A percentile compares a stretch with the other conserved stretches of the same genome.
phyloP scores from a whole-genome alignment of 1,284 basidiomycete species.

The Apiotrichum porosum region DNA sequence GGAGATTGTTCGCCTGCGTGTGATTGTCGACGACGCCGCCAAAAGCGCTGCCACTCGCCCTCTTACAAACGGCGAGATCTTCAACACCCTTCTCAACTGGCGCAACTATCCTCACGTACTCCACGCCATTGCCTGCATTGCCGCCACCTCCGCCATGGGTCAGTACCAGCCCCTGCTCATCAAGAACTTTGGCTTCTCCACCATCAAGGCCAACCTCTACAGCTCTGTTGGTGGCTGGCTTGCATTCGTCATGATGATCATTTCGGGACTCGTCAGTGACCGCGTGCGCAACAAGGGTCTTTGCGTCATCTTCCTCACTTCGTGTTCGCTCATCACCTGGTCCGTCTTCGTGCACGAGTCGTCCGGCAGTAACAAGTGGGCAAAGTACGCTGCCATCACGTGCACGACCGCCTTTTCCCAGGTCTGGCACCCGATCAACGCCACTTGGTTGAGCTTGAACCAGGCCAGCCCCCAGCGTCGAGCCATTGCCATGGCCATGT shows the following conservation, averaged over 20 bases:
- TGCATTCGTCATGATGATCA: constrained; percentile 12
- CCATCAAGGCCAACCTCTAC: constrained; percentile 46
- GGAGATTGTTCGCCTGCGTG: constrained; percentile 28
- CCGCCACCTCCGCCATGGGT: constrained; percentile 17
- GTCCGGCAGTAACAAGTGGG: constrained; percentile 17
- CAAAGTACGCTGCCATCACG: constrained; percentile 25
- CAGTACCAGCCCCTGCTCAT: constrained; percentile 22
- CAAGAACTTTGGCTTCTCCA: constrained; percentile 32
- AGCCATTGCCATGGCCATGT: constrained; percentile 39
- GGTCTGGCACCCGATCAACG: constrained; percentile 26
- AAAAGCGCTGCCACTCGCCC: constrained; percentile 13
- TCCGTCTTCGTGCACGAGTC: constrained; percentile 25
- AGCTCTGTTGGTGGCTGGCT: constrained; percentile 30
- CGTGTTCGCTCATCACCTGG: constrained; percentile 20
- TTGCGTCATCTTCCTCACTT: constrained; percentile 14
- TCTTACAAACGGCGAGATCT: constrained; percentile 18
- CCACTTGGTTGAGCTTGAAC: constrained; percentile 36
- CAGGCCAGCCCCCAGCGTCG: constrained; percentile 30
- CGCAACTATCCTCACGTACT: constrained; percentile 35
- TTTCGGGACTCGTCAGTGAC: constrained; percentile 18
- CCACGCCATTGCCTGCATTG: constrained; percentile 26
- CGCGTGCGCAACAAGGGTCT: constrained; percentile 13
- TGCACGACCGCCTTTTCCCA: constrained; percentile 17
- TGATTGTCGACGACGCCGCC: constrained; percentile 27
- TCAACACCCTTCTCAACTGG: constrained; percentile 25